Evolutionary conservation across 257 asterid species (phyloP).

Genomic region (Mentha longifolia): DNA sequence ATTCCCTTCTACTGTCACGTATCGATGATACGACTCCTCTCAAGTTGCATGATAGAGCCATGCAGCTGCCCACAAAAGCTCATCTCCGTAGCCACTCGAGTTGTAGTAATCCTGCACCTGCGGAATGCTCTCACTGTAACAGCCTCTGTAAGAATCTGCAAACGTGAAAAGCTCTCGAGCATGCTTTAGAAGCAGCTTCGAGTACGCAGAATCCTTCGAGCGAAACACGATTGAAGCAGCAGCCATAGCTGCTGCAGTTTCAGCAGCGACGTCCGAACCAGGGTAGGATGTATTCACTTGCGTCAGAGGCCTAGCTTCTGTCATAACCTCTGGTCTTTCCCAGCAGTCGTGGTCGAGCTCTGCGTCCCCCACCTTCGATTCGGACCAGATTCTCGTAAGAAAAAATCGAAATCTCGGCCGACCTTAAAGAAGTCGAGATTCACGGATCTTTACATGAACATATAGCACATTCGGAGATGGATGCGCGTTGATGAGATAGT

Average conservation of each 20-base stretch:
- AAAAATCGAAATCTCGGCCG: too few relatives aligned
- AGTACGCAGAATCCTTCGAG: slow-evolving; percentile 43
- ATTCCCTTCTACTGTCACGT: slow-evolving; percentile 46
- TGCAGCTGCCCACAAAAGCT: slow-evolving; percentile 77
- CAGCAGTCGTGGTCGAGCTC: slow-evolving; percentile 66
- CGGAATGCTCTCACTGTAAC: slow-evolving; percentile 56
- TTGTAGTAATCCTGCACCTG: slow-evolving; percentile 52
- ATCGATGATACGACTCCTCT: slow-evolving; percentile 45
- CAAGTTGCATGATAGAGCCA: slow-evolving; percentile 74
- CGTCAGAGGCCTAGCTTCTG: slow-evolving; percentile 44
- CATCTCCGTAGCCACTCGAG: slow-evolving; percentile 69
- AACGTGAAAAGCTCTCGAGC: slow-evolving; percentile 56
- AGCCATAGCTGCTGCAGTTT: slow-evolving; percentile 81
- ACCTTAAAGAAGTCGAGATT: too few relatives aligned
- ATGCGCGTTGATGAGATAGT: slow-evolving; percentile 66
- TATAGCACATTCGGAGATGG: slow-evolving; percentile 57
- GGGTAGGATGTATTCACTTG: slow-evolving; percentile 60
- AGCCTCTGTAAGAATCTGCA: slow-evolving; percentile 59
- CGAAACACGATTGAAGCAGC: slow-evolving; percentile 64
- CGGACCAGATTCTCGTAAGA: background rate
- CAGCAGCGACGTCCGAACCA: slow-evolving; percentile 74
- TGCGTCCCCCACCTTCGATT: slow-evolving; percentile 68
- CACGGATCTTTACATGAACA: slow-evolving; percentile 57
- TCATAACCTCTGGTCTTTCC: slow-evolving; percentile 61
- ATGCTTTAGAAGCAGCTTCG: slow-evolving; percentile 52